phyloP scores from a whole-genome alignment of 1,284 basidiomycete genomes.

The Golubevia sp. region DNA sequence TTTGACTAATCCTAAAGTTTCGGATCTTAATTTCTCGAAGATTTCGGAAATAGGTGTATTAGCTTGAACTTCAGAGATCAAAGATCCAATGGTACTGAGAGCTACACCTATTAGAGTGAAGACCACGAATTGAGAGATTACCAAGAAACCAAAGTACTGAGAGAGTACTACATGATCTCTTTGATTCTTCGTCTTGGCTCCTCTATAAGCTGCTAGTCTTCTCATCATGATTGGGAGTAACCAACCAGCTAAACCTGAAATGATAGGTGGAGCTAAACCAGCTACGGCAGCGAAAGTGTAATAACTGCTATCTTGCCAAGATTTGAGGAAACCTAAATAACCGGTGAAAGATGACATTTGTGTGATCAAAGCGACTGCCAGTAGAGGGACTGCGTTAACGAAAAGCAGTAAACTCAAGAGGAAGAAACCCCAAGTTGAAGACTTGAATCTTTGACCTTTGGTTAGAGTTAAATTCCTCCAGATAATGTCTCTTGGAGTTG shows the following conservation, averaged over 20 bases:
- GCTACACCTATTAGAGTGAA: slow-evolving; percentile 56
- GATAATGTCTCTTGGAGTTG: slow-evolving; percentile 50
- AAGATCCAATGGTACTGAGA: slow-evolving; percentile 33
- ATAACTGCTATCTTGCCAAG: slow-evolving; percentile 26
- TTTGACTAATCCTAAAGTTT: slow-evolving; percentile 20
- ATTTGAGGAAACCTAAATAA: slow-evolving; percentile 21
- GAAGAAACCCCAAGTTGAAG: slow-evolving; percentile 37
- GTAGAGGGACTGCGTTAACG: slow-evolving; percentile 49
- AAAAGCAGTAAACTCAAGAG: slow-evolving; percentile 42
- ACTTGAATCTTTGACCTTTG: slow-evolving; percentile 24
- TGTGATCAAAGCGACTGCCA: slow-evolving; percentile 44
- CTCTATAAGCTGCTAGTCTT: slow-evolving; percentile 52
- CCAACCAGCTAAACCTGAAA: slow-evolving; percentile 42
- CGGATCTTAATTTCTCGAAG: slow-evolving; percentile 19
- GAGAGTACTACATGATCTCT: slow-evolving; percentile 38
- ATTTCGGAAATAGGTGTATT: not conserved
- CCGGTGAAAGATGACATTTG: slow-evolving; percentile 44
- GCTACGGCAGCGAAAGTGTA: slow-evolving; percentile 49
- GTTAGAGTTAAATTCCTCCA: slow-evolving; percentile 50
- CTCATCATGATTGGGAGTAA: slow-evolving; percentile 52
- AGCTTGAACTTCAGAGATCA: slow-evolving; percentile 11
- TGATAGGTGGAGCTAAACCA: slow-evolving; percentile 47
- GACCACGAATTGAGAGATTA: slow-evolving; percentile 55
- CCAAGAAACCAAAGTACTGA: slow-evolving; percentile 53
- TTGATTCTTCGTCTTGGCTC: slow-evolving; percentile 40